These are phyloP conservation scores for Penicillium capsulatum DNA, from an alignment of 2,329 filamentous ascomycete species.

Conservation along the genomic window DNA sequence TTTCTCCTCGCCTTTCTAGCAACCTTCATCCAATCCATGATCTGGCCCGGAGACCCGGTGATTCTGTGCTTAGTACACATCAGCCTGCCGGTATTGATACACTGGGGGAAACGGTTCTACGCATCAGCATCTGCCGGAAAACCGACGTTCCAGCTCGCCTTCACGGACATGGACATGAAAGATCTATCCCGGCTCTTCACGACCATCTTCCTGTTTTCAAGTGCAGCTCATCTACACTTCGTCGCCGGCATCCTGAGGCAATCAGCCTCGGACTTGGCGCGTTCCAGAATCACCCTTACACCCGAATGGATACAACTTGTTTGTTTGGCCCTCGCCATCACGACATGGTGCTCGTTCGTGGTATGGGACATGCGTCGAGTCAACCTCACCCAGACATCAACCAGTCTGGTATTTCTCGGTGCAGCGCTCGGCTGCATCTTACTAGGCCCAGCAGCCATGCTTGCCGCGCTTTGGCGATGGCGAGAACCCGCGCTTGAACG, in stretches of 20 bases:
- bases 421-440: background rate
- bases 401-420: background rate
- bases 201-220: background rate
- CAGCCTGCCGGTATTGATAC: slow-evolving; percentile 2
- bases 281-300: too few species aligned
- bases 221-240: slow-evolving; percentile 2
- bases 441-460: slow-evolving; percentile 3
- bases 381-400: slow-evolving; percentile 2
- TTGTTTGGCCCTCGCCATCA: slow-evolving; percentile 1
- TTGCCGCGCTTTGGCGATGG: slow-evolving; percentile 3
- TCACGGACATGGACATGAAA: slow-evolving; percentile 2
- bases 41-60: background rate
- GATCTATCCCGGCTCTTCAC: slow-evolving; percentile 5
- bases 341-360: slow-evolving; percentile 9
- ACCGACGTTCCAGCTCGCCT: background rate
- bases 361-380: slow-evolving; percentile 13
- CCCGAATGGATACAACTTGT: background rate
- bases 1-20: slow-evolving; percentile 6
- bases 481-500: slow-evolving; percentile 1
- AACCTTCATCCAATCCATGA: background rate
- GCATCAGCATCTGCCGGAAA: background rate
- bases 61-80: background rate
- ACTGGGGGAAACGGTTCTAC: background rate
- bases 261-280: background rate
- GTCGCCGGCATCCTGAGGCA: background rate